Percentiles rank a stretch among this genome's conserved stretches.
Conservation (phyloP, 2,329 filamentous ascomycete species). For the Talaromyces amestolkiae region DNA sequence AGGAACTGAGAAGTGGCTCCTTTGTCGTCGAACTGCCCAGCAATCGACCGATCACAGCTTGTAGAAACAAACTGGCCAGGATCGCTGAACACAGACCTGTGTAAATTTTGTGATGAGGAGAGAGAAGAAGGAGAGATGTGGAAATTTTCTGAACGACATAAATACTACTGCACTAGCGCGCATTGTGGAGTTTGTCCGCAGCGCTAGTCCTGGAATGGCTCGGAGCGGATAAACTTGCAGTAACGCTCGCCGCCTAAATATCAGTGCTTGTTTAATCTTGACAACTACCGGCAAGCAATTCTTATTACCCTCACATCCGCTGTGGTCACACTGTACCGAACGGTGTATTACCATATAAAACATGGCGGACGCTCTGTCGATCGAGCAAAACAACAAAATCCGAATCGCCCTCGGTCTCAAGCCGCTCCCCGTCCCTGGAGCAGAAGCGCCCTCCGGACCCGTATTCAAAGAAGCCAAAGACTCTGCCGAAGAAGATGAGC, state of each 20-base stretch:
- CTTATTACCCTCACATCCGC: not conserved
- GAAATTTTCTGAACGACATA: conserved; percentile 35
- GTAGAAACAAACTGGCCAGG: conserved; percentile 55
- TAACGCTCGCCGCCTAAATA: not conserved
- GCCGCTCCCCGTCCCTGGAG: conserved; percentile 78
- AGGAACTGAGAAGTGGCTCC: conserved; percentile 61
- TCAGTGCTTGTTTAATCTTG: not conserved
- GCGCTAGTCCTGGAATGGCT: conserved; percentile 25
- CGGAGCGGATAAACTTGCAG: conserved; percentile 14
- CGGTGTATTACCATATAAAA: conserved; percentile 17
- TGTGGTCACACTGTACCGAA: conserved; percentile 1
- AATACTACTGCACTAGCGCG: conserved; percentile 25
- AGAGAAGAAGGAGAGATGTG: conserved; percentile 38
- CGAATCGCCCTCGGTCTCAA: conserved; percentile 86
- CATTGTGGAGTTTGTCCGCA: conserved; percentile 21
- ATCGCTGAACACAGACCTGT: conserved; percentile 85
- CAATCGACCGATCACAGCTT: conserved; percentile 67
- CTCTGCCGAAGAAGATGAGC: conserved; percentile 61
- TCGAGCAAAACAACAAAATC: conserved; percentile 92
- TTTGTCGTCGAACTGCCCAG: conserved; percentile 84
- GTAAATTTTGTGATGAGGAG: conserved; percentile 35
- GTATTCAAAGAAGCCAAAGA: conserved; percentile 52
- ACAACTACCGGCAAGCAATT: not conserved
- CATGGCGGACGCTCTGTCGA: conserved; percentile 62
- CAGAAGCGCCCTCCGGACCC: conserved; percentile 48